Percentiles rank a stretch among this genome's conserved stretches.
Conservation (phyloP, 1,284 basidiomycete genomes). For the Thecaphora frezii region DNA sequence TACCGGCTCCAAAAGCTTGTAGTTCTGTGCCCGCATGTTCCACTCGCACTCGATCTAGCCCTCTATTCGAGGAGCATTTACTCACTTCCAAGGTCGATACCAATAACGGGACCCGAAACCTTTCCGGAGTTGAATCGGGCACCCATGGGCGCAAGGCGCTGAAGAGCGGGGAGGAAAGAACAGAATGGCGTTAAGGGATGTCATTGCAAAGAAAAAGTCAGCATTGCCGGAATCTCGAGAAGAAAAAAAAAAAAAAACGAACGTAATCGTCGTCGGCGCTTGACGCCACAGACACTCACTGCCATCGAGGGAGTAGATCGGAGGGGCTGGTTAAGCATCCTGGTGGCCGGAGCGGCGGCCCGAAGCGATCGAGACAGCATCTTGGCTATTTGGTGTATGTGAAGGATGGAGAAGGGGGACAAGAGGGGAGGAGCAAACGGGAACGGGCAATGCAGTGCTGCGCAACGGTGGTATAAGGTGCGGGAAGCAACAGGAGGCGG, state of each 20-base stretch:
- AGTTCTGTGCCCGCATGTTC: no score
- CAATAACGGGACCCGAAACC: conserved; percentile 55
- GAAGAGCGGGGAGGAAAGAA: neutral
- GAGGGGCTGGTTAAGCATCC: conserved; percentile 48
- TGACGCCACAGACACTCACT: conserved; percentile 21
- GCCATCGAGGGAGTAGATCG: conserved; percentile 39
- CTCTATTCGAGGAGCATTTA: conserved; percentile 8
- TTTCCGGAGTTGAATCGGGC: conserved; percentile 48
- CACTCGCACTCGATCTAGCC: no score
- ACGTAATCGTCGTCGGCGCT: neutral
- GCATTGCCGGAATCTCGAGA: conserved; percentile 4
- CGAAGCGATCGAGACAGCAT: conserved; percentile 43
- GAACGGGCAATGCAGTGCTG: no score
- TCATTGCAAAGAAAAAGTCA: conserved; percentile 7
- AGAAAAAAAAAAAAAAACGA: neutral
- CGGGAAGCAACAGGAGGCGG: neutral
- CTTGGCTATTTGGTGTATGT: conserved; percentile 13
- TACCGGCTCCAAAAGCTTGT: no score
- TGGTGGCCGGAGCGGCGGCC: conserved; percentile 43
- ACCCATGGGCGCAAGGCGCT: conserved; percentile 34
- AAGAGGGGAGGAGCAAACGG: conserved; percentile 17
- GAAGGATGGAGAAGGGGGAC: conserved; percentile 5
- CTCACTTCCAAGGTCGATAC: conserved; percentile 57
- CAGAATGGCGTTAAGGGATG: no score
- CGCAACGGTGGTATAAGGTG: neutral